Evolutionary conservation across 305 asterid genomes (phyloP).

Genomic region (Fraxinus floribunda): DNA sequence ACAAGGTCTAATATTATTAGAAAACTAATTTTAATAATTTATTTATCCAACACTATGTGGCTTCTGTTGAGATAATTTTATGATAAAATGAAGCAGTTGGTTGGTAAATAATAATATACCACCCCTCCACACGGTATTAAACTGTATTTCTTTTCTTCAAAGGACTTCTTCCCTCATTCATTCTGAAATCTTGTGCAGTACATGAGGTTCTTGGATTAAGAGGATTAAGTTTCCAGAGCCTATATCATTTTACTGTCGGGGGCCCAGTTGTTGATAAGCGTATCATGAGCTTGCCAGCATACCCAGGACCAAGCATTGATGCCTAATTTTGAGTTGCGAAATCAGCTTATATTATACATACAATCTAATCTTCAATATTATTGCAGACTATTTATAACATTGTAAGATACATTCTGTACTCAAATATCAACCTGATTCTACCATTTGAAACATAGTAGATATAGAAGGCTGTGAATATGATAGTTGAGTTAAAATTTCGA

Average conservation of each 20-base stretch:
- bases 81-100: not conserved
- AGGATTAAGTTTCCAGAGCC: constrained; percentile 71
- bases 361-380: not conserved
- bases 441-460: not conserved
- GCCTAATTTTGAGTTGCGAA: constrained; percentile 28
- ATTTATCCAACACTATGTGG: not conserved
- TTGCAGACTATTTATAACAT: not conserved
- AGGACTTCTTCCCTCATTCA: not conserved
- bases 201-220: constrained; percentile 79
- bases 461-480: not conserved
- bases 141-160: not conserved
- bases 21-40: not conserved
- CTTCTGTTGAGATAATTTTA: not conserved
- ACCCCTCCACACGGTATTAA: not conserved
- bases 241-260: constrained; percentile 85
- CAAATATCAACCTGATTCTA: not conserved
- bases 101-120: not conserved
- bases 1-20: not conserved
- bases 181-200: constrained; percentile 47
- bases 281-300: constrained; percentile 89
- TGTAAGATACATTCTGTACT: not conserved
- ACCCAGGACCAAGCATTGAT: constrained; percentile 72
- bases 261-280: constrained; percentile 77
- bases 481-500: not conserved
- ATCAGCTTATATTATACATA: not conserved